Conservation (phyloP, 306 rosid species). For the Cucumis hystrix region DNA sequence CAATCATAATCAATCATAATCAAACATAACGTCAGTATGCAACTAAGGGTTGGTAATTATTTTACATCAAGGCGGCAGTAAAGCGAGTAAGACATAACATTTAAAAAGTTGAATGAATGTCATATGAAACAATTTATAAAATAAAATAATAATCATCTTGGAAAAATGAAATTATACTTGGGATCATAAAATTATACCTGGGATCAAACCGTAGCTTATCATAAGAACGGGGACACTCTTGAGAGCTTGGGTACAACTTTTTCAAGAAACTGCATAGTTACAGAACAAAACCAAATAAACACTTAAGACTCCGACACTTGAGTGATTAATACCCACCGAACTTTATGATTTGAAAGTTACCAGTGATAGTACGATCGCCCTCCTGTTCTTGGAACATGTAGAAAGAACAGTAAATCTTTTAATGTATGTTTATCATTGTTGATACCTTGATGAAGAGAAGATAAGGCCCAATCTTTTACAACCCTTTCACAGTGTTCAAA, state of each 20-base stretch:
- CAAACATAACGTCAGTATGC: background rate
- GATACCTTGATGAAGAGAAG: conserved; percentile 46
- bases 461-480: conserved; percentile 59
- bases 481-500: conserved; percentile 51
- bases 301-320: background rate
- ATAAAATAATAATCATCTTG: background rate
- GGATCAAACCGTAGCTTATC: conserved; percentile 94
- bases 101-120: background rate
- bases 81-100: background rate
- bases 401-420: conserved; percentile 73
- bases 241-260: conserved; percentile 54
- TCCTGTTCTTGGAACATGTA: conserved; percentile 93
- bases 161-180: conserved; percentile 29
- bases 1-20: background rate
- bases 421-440: conserved; percentile 54
- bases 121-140: background rate
- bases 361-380: conserved; percentile 89
- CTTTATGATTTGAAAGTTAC: conserved; percentile 18
- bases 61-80: background rate
- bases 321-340: background rate
- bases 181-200: conserved; percentile 71
- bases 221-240: conserved; percentile 94
- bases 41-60: background rate
- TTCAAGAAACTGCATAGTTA: conserved; percentile 59
- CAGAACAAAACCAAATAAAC: conserved; percentile 12